A percentile compares a stretch with the other conserved stretches of the same genome.
These are phyloP conservation scores for Backusella liffmaniae DNA, from an alignment of 192 early-diverging fungal genomes.

Conservation along the genomic window DNA sequence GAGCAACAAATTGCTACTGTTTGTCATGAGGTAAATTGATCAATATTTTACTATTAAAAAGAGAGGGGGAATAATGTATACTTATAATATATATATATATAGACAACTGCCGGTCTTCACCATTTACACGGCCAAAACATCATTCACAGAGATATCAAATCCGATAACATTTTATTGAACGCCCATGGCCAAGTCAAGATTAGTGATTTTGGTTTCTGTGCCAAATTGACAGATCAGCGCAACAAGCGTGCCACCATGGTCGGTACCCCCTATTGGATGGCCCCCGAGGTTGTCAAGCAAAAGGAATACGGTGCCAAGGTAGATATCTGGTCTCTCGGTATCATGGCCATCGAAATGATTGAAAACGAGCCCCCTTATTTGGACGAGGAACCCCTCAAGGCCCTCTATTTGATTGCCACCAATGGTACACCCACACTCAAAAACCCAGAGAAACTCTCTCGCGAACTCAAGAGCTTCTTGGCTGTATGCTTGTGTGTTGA, in stretches of 20 bases:
- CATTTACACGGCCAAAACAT: conserved; percentile 81
- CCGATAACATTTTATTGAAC: conserved; percentile 83
- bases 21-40: conserved; percentile 71
- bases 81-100: conserved; percentile 1
- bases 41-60: not conserved
- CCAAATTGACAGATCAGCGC: conserved; percentile 79
- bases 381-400: conserved; percentile 91
- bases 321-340: conserved; percentile 91
- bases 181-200: conserved; percentile 79
- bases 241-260: conserved; percentile 85
- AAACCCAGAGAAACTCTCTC: conserved; percentile 75
- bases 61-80: not conserved
- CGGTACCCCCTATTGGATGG: conserved; percentile 90
- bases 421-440: conserved; percentile 92
- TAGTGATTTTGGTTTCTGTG: conserved; percentile 94
- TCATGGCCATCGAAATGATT: conserved; percentile 97
- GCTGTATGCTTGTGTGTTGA: conserved; percentile 85
- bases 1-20: conserved; percentile 94
- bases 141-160: conserved; percentile 91
- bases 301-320: conserved; percentile 77
- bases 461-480: conserved; percentile 83
- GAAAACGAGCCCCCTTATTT: conserved; percentile 95
- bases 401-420: conserved; percentile 93
- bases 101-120: conserved; percentile 76
- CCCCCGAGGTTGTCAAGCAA: conserved; percentile 80